These are phyloP conservation scores for Pichia sp. DNA, from an alignment of 1,139 yeast species.

Conservation along the genomic window DNA sequence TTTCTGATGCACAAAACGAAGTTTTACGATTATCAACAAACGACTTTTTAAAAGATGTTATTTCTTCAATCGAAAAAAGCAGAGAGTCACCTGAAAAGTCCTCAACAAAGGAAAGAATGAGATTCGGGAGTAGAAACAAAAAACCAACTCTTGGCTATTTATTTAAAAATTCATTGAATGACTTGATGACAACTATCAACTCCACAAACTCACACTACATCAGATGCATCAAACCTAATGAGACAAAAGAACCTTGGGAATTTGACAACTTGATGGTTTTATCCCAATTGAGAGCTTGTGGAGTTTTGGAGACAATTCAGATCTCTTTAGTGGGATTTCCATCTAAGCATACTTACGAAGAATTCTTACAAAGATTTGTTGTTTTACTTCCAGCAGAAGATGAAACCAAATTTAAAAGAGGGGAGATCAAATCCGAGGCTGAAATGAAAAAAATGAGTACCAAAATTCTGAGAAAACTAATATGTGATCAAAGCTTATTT, in stretches of 20 bases:
- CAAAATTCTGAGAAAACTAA: slow-evolving; percentile 56
- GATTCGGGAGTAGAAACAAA: slow-evolving; percentile 43
- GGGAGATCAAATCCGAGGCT: slow-evolving; percentile 45
- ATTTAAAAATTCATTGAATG: slow-evolving; percentile 87
- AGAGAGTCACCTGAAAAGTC: neutral
- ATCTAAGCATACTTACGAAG: slow-evolving; percentile 90
- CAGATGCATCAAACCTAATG: slow-evolving; percentile 96
- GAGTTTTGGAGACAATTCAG: slow-evolving; percentile 93
- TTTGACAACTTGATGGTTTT: slow-evolving; percentile 94
- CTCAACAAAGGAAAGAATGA: neutral
- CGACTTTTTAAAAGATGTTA: slow-evolving; percentile 56
- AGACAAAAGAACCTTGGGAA: slow-evolving; percentile 88
- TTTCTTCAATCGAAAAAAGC: slow-evolving; percentile 47
- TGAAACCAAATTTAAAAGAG: slow-evolving; percentile 60
- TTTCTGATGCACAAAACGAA: slow-evolving; percentile 89
- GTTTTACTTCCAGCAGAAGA: slow-evolving; percentile 61
- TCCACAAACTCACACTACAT: slow-evolving; percentile 95
- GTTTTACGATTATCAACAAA: slow-evolving; percentile 69
- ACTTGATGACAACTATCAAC: slow-evolving; percentile 85
- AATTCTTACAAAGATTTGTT: slow-evolving; percentile 86
- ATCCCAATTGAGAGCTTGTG: slow-evolving; percentile 94
- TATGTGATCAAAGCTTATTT: slow-evolving; percentile 61
- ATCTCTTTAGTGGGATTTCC: slow-evolving; percentile 98
- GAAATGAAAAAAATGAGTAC: slow-evolving; percentile 63
- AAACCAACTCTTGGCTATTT: slow-evolving; percentile 94